phyloP scores from a whole-genome alignment of 768 basidiomycete genomes.

The Russula virescens region DNA sequence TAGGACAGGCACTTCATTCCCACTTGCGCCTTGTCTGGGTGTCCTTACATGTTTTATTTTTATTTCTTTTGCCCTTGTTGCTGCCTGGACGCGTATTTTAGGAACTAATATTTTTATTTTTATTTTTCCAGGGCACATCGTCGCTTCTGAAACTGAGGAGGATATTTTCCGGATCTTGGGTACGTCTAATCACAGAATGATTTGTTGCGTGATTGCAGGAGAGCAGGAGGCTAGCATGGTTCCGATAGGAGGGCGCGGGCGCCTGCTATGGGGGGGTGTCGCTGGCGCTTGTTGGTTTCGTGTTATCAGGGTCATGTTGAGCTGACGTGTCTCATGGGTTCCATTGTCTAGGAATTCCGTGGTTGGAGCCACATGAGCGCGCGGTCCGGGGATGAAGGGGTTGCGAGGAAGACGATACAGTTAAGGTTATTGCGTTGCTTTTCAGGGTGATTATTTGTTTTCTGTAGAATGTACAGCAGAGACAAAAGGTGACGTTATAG shows the following conservation, averaged over 20 bases:
- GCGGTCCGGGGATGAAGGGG: constrained; percentile 33
- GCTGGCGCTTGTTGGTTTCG: constrained; percentile 7
- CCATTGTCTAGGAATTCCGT: constrained; percentile 51
- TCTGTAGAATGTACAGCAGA: not conserved
- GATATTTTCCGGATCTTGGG: constrained; percentile 78
- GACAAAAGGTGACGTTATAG: not conserved
- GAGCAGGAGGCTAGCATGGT: not conserved
- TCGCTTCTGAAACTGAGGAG: constrained; percentile 80
- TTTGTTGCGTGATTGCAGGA: not conserved
- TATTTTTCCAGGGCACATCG: constrained; percentile 44
- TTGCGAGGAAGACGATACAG: not conserved
- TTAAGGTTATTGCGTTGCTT: not conserved
- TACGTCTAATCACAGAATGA: constrained; percentile 24
- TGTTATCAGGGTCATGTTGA: not conserved
- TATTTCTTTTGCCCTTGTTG: not conserved
- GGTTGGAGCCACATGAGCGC: constrained; percentile 77
- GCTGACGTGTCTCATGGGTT: constrained; percentile 8
- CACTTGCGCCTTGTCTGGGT: not conserved
- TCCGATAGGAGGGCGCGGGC: not conserved
- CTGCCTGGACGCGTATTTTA: not conserved
- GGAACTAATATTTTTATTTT: not conserved
- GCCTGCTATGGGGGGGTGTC: not conserved
- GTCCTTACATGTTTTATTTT: not conserved
- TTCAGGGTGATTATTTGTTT: not conserved
- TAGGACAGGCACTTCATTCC: constrained; percentile 11